Evolutionary conservation across 2,329 filamentous ascomycete genomes (phyloP), one percentile per base, ranked within the genome.

Genomic region (Neofusicoccum kwambonambiense): DNA sequence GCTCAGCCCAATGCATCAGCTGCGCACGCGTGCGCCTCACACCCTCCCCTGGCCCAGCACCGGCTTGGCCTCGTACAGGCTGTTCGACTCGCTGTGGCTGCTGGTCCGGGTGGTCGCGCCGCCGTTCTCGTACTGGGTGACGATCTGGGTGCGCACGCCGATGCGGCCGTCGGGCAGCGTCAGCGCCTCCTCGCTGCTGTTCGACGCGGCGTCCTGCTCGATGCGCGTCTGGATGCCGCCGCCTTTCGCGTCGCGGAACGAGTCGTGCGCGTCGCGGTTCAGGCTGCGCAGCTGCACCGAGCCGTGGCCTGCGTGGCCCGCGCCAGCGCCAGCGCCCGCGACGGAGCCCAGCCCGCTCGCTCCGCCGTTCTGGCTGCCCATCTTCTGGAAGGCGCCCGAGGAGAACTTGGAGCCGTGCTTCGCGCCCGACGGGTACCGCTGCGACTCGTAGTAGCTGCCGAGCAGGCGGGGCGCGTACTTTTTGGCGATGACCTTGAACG

Each of bases 401-500:
- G 62, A 64, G 51, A 49, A 49, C 34, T 58, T 49, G 34, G 42
- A 50, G 62, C n/a, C 8, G 51, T 50, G 34, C 41, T 56, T 45
- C 39, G 27, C 47, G 11, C 62, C 62, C 1, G 54, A 50, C 4
- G 45, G 35, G 31, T 65, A 60, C 9, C 37, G 45, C 11, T 65
- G 44, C n/a, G 54, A 60, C 35, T 65, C 63, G 63, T 65, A 65
- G 60, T 57, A 62, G 49, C 47, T 54, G 19, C 64, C 64, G 34
- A 65, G 60, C 22, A 65, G 57, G 12, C 64, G 57, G 15, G 64
- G 64, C 19, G 56, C 47, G 56, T 65, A 60, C 15, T 57, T 57
- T 47, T 65, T 65, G 45, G 63, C 63, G 45, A 65, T 65, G 63
- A 65, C 63, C 35, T 65, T 65, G 63, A 66, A 66, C 2, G 61